These are phyloP conservation scores for Musa schizocarpa DNA, from an alignment of 176 grass and related monocot genomes.

Conservation along the genomic window DNA sequence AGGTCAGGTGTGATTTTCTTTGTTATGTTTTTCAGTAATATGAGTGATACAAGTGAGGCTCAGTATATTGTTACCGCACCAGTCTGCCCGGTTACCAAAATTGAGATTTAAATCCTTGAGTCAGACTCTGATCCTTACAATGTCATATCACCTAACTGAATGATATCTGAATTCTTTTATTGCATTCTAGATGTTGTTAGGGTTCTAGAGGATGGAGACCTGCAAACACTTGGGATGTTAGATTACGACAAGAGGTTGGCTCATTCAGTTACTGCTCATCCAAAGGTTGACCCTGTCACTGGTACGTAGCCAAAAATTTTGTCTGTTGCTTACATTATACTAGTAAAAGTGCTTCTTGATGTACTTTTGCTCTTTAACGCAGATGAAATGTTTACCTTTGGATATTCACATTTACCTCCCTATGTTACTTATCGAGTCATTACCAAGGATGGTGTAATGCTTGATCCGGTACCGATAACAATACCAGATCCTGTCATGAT, in stretches of 20 bases:
- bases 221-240: conserved; percentile 81
- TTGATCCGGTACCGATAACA: conserved; percentile 96
- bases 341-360: not conserved
- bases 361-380: conserved; percentile 6
- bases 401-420: conserved; percentile 74
- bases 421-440: conserved; percentile 93
- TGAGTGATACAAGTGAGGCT: too few relatives aligned
- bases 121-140: not conserved
- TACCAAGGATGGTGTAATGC: conserved; percentile 82
- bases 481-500: conserved; percentile 95
- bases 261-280: conserved; percentile 95
- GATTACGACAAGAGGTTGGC: conserved; percentile 89
- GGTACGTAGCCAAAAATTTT: conserved; percentile 33
- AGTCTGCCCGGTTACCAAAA: too few relatives aligned
- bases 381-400: conserved; percentile 99
- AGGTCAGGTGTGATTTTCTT: too few relatives aligned
- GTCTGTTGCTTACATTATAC: conserved; percentile 3
- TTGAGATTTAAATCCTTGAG: too few relatives aligned
- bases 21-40: too few relatives aligned
- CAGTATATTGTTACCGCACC: too few relatives aligned
- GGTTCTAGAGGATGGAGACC: conserved; percentile 20
- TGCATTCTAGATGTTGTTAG: conserved; percentile 62
- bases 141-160: not conserved
- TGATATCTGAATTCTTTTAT: not conserved
- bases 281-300: conserved; percentile 93